Base-by-base conservation (phyloP, 768 basidiomycete genomes). In the Paxillus involutus region DNA sequence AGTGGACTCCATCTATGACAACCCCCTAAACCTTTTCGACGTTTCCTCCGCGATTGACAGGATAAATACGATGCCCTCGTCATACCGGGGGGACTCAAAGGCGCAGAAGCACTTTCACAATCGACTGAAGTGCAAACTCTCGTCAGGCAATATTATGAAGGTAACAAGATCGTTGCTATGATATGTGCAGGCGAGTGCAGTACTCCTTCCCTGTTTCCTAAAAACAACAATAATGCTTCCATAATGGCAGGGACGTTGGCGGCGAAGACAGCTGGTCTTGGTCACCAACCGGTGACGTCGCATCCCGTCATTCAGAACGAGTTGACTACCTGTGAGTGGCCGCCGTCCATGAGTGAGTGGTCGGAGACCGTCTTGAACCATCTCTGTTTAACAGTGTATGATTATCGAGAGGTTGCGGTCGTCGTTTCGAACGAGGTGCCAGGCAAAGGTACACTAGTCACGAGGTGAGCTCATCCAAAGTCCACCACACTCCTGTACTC, bases 61-160 rank as follows among this genome's bases (percentile, higher is more conserved):
- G 83, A 83, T 41, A 73, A 73, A 47, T 89, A 80, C 55, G 88
- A 92, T 59, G 79, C 81, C 1, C 61, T 93, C 12, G 75, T 93
- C 41, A 79, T 93, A 40, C 91, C 91, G 0, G 91, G 91, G 2
- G 91, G 91, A 6, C 80, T 88, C 7, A 82, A 84, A 65, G 91
- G 91, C 11, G 88, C 91, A 0, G 82, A 87, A 47, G 88, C 84
- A 0, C 82, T 93, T 41, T 82, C 89, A 0, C 73, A 74, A 30
- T 83, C 77, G 49, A 60, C 71, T 17, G 72, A 69, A 2, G 86
- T 92, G 2, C 88, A 91, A 63, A 72, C 76, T 0, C 75, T 91
- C 10, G 79, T 92, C 12, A 74, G 77, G 51, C 69, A 75, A 19
- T 91, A 83, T 61, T 66, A 72, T 8, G 58, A 71, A 8, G 49